Evolutionary conservation across 2,329 filamentous ascomycete genomes (phyloP).

Genomic region (Verticillium zaregamsianum): DNA sequence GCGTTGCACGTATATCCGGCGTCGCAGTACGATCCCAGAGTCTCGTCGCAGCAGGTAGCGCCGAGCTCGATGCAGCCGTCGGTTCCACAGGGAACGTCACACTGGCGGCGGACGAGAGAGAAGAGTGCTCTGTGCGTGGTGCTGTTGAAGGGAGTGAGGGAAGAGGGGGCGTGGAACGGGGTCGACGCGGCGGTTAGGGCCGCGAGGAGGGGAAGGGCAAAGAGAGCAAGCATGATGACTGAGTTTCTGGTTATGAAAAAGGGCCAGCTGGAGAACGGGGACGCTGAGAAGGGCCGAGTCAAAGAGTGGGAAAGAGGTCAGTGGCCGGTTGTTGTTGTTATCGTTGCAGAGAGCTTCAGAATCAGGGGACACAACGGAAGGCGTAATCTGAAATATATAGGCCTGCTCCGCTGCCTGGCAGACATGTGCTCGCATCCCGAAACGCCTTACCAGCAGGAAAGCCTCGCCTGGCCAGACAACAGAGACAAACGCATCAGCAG

Average conservation of each 20-base stretch:
- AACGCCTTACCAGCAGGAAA: neutral
- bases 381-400: neutral
- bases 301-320: no score
- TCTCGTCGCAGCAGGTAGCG: neutral
- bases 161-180: neutral
- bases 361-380: no score
- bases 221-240: neutral
- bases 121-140: neutral
- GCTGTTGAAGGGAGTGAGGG: neutral
- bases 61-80: neutral
- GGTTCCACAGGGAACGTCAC: neutral
- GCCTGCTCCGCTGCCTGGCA: neutral
- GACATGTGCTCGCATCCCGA: neutral
- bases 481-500: neutral
- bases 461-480: neutral
- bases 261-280: no score
- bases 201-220: neutral
- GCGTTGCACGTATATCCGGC: neutral
- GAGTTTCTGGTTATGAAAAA: no score
- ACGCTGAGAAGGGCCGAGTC: no score
- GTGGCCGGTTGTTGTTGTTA: no score
- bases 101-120: neutral
- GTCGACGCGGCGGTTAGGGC: neutral
- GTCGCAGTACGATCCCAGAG: neutral
- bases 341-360: no score